Evolutionary conservation across 164 flowering plant species (phyloP).

Genomic region (Tetrastigma voinierianum): DNA sequence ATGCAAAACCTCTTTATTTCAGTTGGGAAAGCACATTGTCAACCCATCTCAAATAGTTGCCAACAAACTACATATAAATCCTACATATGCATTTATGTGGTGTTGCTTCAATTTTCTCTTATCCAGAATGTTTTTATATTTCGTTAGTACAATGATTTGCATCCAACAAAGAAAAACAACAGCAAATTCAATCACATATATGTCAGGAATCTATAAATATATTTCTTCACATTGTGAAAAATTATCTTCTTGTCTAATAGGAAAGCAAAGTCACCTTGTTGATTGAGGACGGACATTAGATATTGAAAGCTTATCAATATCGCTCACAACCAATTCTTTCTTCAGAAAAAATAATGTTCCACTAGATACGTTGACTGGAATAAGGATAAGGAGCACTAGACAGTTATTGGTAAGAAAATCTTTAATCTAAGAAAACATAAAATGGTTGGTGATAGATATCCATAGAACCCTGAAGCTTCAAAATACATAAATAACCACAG

Average conservation of each 20-base stretch:
- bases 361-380: conserved; percentile 83
- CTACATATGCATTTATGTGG: not conserved
- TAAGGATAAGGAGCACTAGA: conserved; percentile 72
- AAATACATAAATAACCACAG: no score
- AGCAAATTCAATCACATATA: not conserved
- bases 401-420: conserved; percentile 74
- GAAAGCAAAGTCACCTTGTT: conserved; percentile 43
- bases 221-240: not conserved
- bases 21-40: not conserved
- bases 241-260: not conserved
- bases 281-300: conserved; percentile 84
- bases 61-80: not conserved
- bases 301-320: conserved; percentile 95
- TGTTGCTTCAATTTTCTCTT: not conserved
- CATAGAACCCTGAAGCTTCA: no score
- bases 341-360: conserved; percentile 64
- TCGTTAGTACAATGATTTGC: not conserved
- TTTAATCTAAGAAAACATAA: conserved; percentile 57
- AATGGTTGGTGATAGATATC: no score
- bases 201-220: not conserved
- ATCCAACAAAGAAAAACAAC: not conserved
- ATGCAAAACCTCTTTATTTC: no score
- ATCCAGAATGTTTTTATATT: not conserved
- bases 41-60: not conserved
- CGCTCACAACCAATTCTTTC: conserved; percentile 65